These are phyloP conservation scores for Penicillium odoratum DNA, from an alignment of 495 filamentous ascomycete genomes.

Conservation along the genomic window DNA sequence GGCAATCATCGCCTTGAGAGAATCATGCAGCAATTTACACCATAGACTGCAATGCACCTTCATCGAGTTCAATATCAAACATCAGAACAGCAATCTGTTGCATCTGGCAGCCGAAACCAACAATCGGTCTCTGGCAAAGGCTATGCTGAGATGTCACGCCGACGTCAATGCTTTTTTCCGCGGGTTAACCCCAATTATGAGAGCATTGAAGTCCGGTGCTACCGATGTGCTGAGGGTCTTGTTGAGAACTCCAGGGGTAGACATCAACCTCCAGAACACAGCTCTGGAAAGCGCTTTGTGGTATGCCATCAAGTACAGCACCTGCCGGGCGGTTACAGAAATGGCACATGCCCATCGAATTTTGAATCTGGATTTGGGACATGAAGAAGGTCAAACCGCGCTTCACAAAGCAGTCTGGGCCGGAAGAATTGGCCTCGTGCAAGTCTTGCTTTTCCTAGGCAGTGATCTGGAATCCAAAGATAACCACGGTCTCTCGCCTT, in stretches of 20 bases:
- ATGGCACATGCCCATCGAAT: neutral
- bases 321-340: neutral
- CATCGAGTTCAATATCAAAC: constrained; percentile 10
- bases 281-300: constrained; percentile 9
- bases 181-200: constrained; percentile 9
- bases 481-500: constrained; percentile 10
- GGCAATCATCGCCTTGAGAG: neutral
- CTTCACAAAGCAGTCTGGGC: constrained; percentile 12
- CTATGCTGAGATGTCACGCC: constrained; percentile 7
- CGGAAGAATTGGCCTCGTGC: constrained; percentile 9
- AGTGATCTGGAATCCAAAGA: constrained; percentile 9
- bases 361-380: constrained; percentile 4
- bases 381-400: constrained; percentile 6
- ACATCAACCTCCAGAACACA: constrained; percentile 12
- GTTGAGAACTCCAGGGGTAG: constrained; percentile 2
- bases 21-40: neutral
- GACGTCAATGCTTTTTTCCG: constrained; percentile 17
- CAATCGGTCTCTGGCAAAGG: constrained; percentile 6
- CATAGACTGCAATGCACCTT: constrained; percentile 5
- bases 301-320: constrained; percentile 13
- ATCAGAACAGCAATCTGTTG: constrained; percentile 15
- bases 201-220: constrained; percentile 10
- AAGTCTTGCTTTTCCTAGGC: constrained; percentile 9
- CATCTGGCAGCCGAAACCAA: constrained; percentile 12
- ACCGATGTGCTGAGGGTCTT: constrained; percentile 3